These are phyloP conservation scores for Tetrahymena elliotti DNA, from an alignment of 73 alveolate species.

Conservation along the genomic window DNA sequence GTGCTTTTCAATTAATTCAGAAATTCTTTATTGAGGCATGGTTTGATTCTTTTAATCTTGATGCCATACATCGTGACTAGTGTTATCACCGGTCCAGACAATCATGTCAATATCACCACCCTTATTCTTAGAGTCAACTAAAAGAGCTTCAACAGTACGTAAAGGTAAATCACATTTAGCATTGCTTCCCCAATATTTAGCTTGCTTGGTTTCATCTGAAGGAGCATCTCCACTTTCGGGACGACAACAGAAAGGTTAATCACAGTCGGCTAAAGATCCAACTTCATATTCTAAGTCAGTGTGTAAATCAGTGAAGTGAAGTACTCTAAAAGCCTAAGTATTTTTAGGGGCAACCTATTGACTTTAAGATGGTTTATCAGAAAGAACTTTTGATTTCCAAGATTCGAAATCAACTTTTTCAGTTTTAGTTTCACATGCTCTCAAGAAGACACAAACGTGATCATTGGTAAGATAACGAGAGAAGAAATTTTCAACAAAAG, in stretches of 20 bases:
- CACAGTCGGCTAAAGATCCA: slow-evolving; percentile 63
- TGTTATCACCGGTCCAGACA: slow-evolving; percentile 95
- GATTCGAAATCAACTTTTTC: neutral
- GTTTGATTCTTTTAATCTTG: slow-evolving; percentile 29
- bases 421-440: neutral
- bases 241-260: slow-evolving; percentile 80
- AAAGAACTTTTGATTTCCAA: neutral
- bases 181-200: slow-evolving; percentile 56
- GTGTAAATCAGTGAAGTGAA: slow-evolving; percentile 85
- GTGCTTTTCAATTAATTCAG: slow-evolving; percentile 22
- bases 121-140: neutral
- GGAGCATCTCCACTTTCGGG: slow-evolving; percentile 52
- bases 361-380: neutral
- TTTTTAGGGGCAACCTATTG: neutral
- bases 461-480: neutral
- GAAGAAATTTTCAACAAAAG: neutral
- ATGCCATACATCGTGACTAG: slow-evolving; percentile 87
- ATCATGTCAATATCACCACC: slow-evolving; percentile 55
- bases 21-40: slow-evolving; percentile 22
- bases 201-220: slow-evolving; percentile 32
- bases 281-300: slow-evolving; percentile 66
- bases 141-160: slow-evolving; percentile 43
- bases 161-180: slow-evolving; percentile 59
- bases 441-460: neutral
- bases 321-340: slow-evolving; percentile 48